These are phyloP conservation scores for Cicer chorassanicum DNA, from an alignment of 306 rosid species.

Conservation along the genomic window DNA sequence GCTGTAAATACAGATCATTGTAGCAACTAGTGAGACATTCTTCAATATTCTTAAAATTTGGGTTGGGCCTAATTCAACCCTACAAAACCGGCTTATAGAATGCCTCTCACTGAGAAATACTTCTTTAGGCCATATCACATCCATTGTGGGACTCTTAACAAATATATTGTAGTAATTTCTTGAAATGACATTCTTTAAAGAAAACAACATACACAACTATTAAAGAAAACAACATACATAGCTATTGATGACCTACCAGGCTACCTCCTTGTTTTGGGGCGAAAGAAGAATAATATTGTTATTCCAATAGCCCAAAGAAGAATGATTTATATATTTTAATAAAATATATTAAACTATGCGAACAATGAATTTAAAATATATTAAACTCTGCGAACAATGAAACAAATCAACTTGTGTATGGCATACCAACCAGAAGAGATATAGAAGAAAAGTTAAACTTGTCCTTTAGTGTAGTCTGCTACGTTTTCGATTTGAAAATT, in stretches of 20 bases:
- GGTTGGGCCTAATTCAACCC: not conserved
- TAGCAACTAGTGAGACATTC: constrained; percentile 10
- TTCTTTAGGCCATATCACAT: not conserved
- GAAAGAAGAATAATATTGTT: not conserved
- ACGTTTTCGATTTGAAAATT: no score
- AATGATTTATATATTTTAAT: no score
- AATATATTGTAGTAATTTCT: not conserved
- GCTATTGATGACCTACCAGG: not conserved
- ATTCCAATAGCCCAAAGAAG: not conserved
- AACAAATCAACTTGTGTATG: no score
- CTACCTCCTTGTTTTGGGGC: not conserved
- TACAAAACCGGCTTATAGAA: not conserved
- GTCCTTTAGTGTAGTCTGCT: no score
- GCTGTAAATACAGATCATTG: constrained; percentile 16
- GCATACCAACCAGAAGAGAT: no score
- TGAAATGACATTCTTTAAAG: constrained; percentile 5
- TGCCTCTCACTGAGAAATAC: not conserved
- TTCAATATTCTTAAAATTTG: not conserved
- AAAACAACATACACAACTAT: not conserved
- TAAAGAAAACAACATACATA: not conserved
- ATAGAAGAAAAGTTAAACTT: no score
- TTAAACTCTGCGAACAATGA: no score
- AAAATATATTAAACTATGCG: no score
- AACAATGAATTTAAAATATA: no score
- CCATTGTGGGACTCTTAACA: not conserved